Percentiles rank a stretch among this genome's conserved stretches.
phyloP scores from a whole-genome alignment of 306 rosid species.

The Acacia confusa region DNA sequence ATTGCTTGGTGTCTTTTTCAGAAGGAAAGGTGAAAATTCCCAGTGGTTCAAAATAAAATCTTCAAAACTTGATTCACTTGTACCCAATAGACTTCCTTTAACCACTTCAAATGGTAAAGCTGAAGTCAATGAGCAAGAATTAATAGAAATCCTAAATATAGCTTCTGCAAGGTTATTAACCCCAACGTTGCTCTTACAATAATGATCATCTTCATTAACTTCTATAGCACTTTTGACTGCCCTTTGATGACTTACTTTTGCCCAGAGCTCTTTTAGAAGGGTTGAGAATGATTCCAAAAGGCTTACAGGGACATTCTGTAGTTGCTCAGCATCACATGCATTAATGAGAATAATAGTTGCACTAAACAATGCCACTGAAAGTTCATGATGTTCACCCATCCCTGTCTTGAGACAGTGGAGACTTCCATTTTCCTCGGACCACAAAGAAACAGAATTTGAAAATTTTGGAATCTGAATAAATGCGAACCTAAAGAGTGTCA shows the following conservation, averaged over 20 bases:
- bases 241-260: slow-evolving; percentile 42
- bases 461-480: slow-evolving; percentile 63
- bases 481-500: slow-evolving; percentile 55
- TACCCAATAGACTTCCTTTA: slow-evolving; percentile 56
- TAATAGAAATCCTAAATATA: slow-evolving; percentile 70
- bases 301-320: slow-evolving; percentile 47
- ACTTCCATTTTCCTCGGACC: slow-evolving; percentile 38
- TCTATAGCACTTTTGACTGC: slow-evolving; percentile 24
- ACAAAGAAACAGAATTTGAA: slow-evolving; percentile 45
- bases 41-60: slow-evolving; percentile 59
- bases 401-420: slow-evolving; percentile 44
- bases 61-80: slow-evolving; percentile 47
- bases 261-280: slow-evolving; percentile 51
- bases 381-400: slow-evolving; percentile 61
- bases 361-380: slow-evolving; percentile 46
- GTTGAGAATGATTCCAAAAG: slow-evolving; percentile 35
- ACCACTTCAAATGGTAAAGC: slow-evolving; percentile 47
- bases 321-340: slow-evolving; percentile 50
- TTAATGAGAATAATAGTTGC: slow-evolving; percentile 57
- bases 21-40: slow-evolving; percentile 67
- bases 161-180: slow-evolving; percentile 59
- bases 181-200: slow-evolving; percentile 49
- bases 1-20: slow-evolving; percentile 33
- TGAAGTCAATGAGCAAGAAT: slow-evolving; percentile 26
- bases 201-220: slow-evolving; percentile 31